Evolutionary conservation across 345 rosid species (phyloP), one percentile per base, ranked within the genome.

Genomic region (Eutrema heterophyllum): DNA sequence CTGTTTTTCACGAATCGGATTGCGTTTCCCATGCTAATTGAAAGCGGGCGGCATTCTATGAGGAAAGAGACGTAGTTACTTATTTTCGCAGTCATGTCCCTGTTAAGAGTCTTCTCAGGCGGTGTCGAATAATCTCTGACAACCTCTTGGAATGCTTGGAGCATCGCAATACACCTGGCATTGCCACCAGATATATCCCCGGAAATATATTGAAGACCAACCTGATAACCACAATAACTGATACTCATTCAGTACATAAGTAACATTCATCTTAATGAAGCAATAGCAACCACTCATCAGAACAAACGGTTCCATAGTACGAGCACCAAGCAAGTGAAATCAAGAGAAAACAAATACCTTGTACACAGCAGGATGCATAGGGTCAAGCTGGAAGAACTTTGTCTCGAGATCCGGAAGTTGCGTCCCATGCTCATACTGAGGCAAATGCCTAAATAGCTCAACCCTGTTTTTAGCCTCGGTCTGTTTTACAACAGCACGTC

Each of bases 101-200:
- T 82, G 77, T 64, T 72, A 59, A 95, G 86, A 75, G 86, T 83
- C 81, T 90, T 95, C 80, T 92, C 89, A 43, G 83, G 77, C 9
- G 97, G 99, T 11, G 96, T 92, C 16, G 84, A 74, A 85, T 95
- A 88, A 74, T 90, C 97, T 68, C 68, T 84, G 36, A 95, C 83
- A 74, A 86, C 88, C 78, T 95, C 96, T 74, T 82, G 88, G 73
- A 95, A 92, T 60, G 99, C 99, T 81, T 85, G 82, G 62, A 95
- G 91, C 98, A 95, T 92, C n/a, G 97, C 98, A 62, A 95, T 92
- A 77, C 99, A 95, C 21, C 97, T 92, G 27, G 98, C 99, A 83
- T 95, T 95, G 57, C 98, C 92, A 56, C 99, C 98, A 53, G 77
- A 80, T 39, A 92, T 70, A 79, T 95, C 97, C 74, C 98, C 98